phyloP scores from a whole-genome alignment of 768 basidiomycete genomes.

The Pisolithus tinctorius region DNA sequence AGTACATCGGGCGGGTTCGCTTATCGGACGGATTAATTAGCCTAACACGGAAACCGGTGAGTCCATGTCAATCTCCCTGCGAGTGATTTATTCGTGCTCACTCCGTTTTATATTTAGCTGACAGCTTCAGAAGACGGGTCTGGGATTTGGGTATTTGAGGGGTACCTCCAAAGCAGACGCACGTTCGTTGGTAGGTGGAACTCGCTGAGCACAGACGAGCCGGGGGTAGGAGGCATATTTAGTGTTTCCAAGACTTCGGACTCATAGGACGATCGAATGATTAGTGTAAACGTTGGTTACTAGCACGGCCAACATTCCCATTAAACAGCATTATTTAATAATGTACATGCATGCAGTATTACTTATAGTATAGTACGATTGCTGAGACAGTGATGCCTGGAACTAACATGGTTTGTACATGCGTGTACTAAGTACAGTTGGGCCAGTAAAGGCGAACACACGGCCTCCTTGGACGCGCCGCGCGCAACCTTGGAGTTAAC shows the following conservation, averaged over 20 bases:
- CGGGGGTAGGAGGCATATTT: slow-evolving; percentile 47
- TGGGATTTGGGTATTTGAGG: slow-evolving; percentile 54
- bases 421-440: not conserved
- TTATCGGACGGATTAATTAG: slow-evolving; percentile 50
- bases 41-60: slow-evolving; percentile 56
- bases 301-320: too few relatives aligned
- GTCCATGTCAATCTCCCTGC: slow-evolving; percentile 12
- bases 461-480: not conserved
- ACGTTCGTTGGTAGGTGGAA: slow-evolving; percentile 53
- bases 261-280: slow-evolving; percentile 7
- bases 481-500: slow-evolving; percentile 11
- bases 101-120: slow-evolving; percentile 30
- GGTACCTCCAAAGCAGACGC: slow-evolving; percentile 40
- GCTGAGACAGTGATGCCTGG: not conserved
- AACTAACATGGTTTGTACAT: not conserved
- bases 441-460: not conserved
- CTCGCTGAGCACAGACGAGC: slow-evolving; percentile 28
- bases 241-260: slow-evolving; percentile 42
- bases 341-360: not conserved
- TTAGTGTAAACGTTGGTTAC: not conserved
- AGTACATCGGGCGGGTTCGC: slow-evolving; percentile 50
- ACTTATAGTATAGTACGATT: not conserved
- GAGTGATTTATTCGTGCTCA: slow-evolving; percentile 1
- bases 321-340: not conserved
- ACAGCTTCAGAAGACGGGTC: slow-evolving; percentile 29